Base-by-base conservation (phyloP, 2,329 filamentous ascomycete genomes). In the Colletotrichum gloeosporioides region DNA sequence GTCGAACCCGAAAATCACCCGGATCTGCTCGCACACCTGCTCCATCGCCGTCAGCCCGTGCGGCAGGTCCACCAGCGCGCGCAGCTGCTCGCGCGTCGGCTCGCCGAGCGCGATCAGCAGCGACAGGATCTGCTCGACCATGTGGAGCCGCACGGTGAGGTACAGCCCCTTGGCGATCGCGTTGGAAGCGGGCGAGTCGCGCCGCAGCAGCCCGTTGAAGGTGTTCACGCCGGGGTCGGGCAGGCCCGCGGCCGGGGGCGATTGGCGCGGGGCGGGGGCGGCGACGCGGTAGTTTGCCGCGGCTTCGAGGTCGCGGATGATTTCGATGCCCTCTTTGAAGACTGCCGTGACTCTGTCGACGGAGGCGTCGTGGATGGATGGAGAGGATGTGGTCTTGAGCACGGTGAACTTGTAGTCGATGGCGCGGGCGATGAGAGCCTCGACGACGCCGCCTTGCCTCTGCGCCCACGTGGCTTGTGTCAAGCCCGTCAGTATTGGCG, bases 171-270 rank as follows among this genome's bases (percentile, higher is more conserved):
- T 73, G 9, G 64, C 39, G 8, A 70, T 34, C 16, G 80, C 75
- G 64, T 78, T 78, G 75, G 69, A 78, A 66, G 78, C 73, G 71
- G 80, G 61, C 13, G 66, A 79, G 25, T 77, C 71, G 31, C 77
- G 62, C 71, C 69, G 65, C 9, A 76, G n/a, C 2, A 76, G 34
- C 15, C 36, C 29, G 32, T 69, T 73, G 44, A 76, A 76, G 8
- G 49, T 49, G 34, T 73, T 76, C 4, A 53, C 5, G 6, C n/a
- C 57, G 2, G 8, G 13, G 3, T 49, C 73, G 9, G 10, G 7
- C 34, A 22, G 39, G 27, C 57, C 57, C 10, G 5, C 4, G 1
- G 8, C 27, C 22, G 18, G 18, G 8, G 8, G 32, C 13, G 31
- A 8, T 4, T 22, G 53, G 62, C 66, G 66, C 18, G 31, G 73